Evolutionary conservation across 208 protist species (phyloP).

Genomic region (Trypanosoma rangeli): DNA sequence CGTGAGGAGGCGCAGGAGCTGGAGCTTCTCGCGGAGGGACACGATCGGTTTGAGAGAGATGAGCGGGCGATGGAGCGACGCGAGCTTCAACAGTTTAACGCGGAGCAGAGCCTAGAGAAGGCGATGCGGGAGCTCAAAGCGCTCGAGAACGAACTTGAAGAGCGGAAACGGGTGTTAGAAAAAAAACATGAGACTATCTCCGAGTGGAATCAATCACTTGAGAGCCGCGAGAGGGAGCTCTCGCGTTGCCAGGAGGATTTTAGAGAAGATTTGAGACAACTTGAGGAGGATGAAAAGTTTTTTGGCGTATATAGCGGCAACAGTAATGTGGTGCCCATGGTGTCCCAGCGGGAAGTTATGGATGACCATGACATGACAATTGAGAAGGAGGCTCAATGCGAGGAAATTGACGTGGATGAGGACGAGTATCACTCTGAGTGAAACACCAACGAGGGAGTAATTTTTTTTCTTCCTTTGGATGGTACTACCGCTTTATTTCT

Average conservation of each 20-base stretch:
- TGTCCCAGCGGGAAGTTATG: slow-evolving; percentile 85
- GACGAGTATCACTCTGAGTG: slow-evolving; percentile 12
- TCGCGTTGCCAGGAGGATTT: slow-evolving; percentile 65
- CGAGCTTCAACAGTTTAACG: slow-evolving; percentile 48
- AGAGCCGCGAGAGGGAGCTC: slow-evolving; percentile 73
- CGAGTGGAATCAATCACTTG: slow-evolving; percentile 70
- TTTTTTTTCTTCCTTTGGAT: neutral
- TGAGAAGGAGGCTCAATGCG: slow-evolving; percentile 70
- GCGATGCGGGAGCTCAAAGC: slow-evolving; percentile 43
- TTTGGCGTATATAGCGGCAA: slow-evolving; percentile 51
- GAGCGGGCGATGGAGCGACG: slow-evolving; percentile 39
- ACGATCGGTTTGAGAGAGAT: slow-evolving; percentile 44
- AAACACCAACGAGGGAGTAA: neutral
- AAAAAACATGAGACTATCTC: slow-evolving; percentile 69
- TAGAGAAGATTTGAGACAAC: slow-evolving; percentile 45
- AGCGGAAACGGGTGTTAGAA: slow-evolving; percentile 53
- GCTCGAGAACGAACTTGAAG: slow-evolving; percentile 67
- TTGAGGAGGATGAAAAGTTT: slow-evolving; percentile 60
- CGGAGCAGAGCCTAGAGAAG: slow-evolving; percentile 63
- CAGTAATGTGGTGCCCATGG: slow-evolving; percentile 38
- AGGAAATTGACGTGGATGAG: slow-evolving; percentile 79
- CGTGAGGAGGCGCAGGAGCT: slow-evolving; percentile 50
- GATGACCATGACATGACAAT: slow-evolving; percentile 90
- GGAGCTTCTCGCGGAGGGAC: slow-evolving; percentile 37
- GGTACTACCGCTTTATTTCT: neutral